A percentile compares a stretch with the other conserved stretches of the same genome.
Evolutionary conservation across 768 basidiomycete species (phyloP).

Genomic region (Suillus tomentosus): DNA sequence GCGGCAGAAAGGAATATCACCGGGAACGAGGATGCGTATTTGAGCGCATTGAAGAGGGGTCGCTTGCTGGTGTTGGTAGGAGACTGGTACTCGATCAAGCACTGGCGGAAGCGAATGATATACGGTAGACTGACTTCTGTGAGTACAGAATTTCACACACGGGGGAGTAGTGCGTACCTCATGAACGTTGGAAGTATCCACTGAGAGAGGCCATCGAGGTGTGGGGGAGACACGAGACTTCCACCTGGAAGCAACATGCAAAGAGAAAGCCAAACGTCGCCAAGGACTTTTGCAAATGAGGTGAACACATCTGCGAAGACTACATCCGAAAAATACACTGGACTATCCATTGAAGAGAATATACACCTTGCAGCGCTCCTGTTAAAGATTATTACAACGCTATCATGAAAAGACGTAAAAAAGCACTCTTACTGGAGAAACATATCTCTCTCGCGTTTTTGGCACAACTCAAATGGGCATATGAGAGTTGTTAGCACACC

Average conservation of each 20-base stretch:
- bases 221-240: constrained; percentile 65
- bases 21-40: constrained; percentile 96
- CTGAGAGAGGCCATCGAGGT: constrained; percentile 60
- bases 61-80: constrained; percentile 64
- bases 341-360: constrained; percentile 56
- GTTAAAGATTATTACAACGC: constrained; percentile 9
- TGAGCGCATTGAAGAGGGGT: constrained; percentile 87
- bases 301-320: constrained; percentile 95
- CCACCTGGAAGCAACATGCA: constrained; percentile 88
- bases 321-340: constrained; percentile 88
- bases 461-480: constrained; percentile 66
- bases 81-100: constrained; percentile 77
- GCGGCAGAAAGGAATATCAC: constrained; percentile 94
- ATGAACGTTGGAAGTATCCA: constrained; percentile 85
- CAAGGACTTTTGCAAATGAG: constrained; percentile 94
- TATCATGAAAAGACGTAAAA: background rate
- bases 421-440: constrained; percentile 69
- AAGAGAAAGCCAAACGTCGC: constrained; percentile 88
- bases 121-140: constrained; percentile 69
- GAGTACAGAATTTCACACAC: constrained; percentile 9
- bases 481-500: constrained; percentile 57
- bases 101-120: constrained; percentile 90
- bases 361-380: constrained; percentile 80
- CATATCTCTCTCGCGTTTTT: constrained; percentile 72
- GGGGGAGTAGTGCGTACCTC: constrained; percentile 56